These are phyloP conservation scores for Talaromyces sp. DNA, from an alignment of 2,329 filamentous ascomycete species.

Conservation along the genomic window DNA sequence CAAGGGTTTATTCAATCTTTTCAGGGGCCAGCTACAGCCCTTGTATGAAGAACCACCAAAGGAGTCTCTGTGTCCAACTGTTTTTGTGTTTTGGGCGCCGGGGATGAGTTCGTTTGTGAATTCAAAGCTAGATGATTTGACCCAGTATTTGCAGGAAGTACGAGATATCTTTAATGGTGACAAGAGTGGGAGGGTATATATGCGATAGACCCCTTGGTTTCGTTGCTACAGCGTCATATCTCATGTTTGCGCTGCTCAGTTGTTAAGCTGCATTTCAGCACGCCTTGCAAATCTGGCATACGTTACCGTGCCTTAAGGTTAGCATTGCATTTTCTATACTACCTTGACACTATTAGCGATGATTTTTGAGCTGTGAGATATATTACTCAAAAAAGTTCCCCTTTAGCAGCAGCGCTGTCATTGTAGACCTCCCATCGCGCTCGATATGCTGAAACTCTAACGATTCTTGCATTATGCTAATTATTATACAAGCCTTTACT, in stretches of 20 bases:
- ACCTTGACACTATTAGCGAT: background rate
- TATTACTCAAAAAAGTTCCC: no score
- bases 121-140: background rate
- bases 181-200: background rate
- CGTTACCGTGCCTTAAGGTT: background rate
- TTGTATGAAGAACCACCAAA: background rate
- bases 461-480: background rate
- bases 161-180: background rate
- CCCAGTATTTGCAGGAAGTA: background rate
- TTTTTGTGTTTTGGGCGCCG: background rate
- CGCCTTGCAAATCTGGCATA: background rate
- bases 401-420: background rate
- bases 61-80: background rate
- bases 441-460: background rate
- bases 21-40: background rate
- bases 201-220: background rate
- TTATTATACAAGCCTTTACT: no score
- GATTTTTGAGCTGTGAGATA: background rate
- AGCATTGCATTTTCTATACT: background rate
- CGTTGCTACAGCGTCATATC: background rate
- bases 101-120: background rate
- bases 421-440: background rate
- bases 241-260: no score
- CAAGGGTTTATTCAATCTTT: background rate
- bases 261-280: background rate